Base-by-base conservation (phyloP, 805 yeast genomes). In the Saccharomycopsis sp. region DNA sequence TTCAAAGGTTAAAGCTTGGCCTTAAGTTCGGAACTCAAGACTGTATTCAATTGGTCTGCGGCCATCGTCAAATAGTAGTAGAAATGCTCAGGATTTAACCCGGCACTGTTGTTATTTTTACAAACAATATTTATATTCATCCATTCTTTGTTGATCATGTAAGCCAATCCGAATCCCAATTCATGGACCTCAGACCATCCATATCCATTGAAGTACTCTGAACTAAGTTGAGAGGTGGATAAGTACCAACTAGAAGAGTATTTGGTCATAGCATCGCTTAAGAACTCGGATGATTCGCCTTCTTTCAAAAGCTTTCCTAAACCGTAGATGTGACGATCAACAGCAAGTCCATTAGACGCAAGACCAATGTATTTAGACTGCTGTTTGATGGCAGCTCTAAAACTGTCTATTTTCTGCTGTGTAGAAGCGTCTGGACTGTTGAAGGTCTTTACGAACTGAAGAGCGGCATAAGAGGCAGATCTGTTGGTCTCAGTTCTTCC, bases 401-500 rank as follows among this genome's bases (percentile, higher is more conserved):
- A 87, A 22, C 89, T 81, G 22, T 75, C 75, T 38, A 87, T 73
- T 72, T 88, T 89, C 20, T 82, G 84, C 15, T 47, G 49, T 8
- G 35, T 52, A 15, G 56, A 24, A 17, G 83, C 76, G 1, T 68
- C 62, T 3, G 82, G 75, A 67, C 83, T 76, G 65, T 84, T 77
- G 89, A 96, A 89, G 41, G 87, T 82, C 68, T 81, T 75, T 59
- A 87, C 96, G 72, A 91, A 88, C 38, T 75, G 75, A 53, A 80
- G 76, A 24, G 90, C 80, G 69, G 87, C 96, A 55, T 70, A 69
- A 7, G 96, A 84, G 9, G 89, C 97, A 2, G 90, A 75, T 68
- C 99, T 82, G 62, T 94, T 90, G 23, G 97, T 87, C 73, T 93
- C 99, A 7, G 98, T 93, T 71, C 99, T 83, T 58, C 99, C 99